phyloP scores from a whole-genome alignment of 345 rosid species.

The Populus nigra region DNA sequence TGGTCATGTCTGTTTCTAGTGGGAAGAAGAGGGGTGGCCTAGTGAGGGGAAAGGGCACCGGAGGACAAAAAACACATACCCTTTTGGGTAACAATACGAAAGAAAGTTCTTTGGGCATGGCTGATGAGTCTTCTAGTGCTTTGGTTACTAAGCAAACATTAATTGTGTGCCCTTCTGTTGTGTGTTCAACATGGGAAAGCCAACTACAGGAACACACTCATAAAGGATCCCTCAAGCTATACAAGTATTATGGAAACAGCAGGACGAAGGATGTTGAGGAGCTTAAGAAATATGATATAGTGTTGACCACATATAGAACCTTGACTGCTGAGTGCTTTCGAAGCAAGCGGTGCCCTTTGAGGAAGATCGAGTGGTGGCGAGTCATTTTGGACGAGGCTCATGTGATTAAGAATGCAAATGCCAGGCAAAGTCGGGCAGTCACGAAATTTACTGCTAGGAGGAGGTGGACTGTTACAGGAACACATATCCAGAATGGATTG shows the following conservation, averaged over 20 bases:
- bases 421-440: constrained; percentile 68
- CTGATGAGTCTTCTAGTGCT: constrained; percentile 5
- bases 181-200: constrained; percentile 76
- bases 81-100: constrained; percentile 12
- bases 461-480: constrained; percentile 90
- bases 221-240: constrained; percentile 61
- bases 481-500: constrained; percentile 85
- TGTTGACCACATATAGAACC: constrained; percentile 68
- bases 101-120: constrained; percentile 10
- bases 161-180: constrained; percentile 82
- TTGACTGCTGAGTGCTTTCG: constrained; percentile 45
- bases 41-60: constrained; percentile 38
- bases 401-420: constrained; percentile 65
- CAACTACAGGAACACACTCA: constrained; percentile 73
- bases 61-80: constrained; percentile 23
- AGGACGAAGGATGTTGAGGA: constrained; percentile 48
- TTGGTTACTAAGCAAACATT: constrained; percentile 44
- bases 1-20: constrained; percentile 3
- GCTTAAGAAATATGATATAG: constrained; percentile 66
- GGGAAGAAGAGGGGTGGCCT: constrained; percentile 47
- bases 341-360: constrained; percentile 37
- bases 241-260: constrained; percentile 70
- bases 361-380: constrained; percentile 79
- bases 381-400: constrained; percentile 90
- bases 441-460: constrained; percentile 51